Percentiles rank a stretch among this genome's conserved stretches.
Evolutionary conservation across 306 rosid genomes (phyloP).

Genomic region (Cicer chorassanicum): DNA sequence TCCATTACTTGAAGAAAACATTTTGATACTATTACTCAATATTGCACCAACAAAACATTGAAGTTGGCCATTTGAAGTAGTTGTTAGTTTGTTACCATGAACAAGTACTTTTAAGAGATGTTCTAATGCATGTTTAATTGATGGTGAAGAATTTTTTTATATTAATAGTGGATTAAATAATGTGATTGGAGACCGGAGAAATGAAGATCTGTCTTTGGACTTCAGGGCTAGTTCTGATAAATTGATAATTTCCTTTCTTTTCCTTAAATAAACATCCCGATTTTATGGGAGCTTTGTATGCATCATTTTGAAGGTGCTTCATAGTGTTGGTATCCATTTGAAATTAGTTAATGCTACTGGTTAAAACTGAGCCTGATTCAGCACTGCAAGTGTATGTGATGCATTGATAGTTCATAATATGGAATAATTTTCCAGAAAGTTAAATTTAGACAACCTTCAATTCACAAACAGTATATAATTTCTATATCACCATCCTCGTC

Average conservation of each 20-base stretch:
- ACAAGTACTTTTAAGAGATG: neutral
- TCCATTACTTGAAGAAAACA: neutral
- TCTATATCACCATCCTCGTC: conserved; percentile 5
- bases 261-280: neutral
- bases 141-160: neutral
- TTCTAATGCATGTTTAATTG: neutral
- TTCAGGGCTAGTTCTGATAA: neutral
- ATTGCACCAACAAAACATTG: neutral
- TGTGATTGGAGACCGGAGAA: neutral
- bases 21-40: conserved; percentile 1
- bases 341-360: neutral
- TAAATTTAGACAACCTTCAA: neutral
- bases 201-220: neutral
- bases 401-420: conserved; percentile 3
- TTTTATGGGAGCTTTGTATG: neutral
- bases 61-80: conserved; percentile 11
- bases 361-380: conserved; percentile 13
- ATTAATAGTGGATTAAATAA: neutral
- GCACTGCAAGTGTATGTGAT: conserved; percentile 1
- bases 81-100: neutral
- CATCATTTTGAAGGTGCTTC: conserved; percentile 14
- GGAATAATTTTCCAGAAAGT: neutral
- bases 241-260: neutral
- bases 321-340: neutral
- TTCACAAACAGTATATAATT: conserved; percentile 6